A percentile compares a stretch with the other conserved stretches of the same genome.
Evolutionary conservation across 2,329 filamentous ascomycete species (phyloP).

Genomic region (Xylariomycetidae sp.): DNA sequence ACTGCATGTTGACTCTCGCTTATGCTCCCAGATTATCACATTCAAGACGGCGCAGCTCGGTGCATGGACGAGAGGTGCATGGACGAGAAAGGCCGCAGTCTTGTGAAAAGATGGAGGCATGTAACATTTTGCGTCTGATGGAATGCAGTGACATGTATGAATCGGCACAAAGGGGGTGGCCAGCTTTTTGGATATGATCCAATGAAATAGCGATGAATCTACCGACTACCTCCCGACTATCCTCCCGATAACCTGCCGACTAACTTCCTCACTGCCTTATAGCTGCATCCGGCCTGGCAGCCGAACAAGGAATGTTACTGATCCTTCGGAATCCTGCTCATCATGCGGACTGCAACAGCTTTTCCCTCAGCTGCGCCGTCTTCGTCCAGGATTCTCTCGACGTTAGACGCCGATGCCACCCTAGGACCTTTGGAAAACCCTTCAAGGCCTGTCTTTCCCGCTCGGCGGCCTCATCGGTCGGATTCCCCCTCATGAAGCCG

Average conservation of each 20-base stretch:
- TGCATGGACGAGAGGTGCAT: no score
- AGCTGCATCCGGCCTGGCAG: not conserved
- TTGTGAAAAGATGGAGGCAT: no score
- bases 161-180: no score
- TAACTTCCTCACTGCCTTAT: not conserved
- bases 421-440: conserved; percentile 18
- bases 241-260: not conserved
- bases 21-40: no score
- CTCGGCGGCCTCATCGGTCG: conserved; percentile 21
- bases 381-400: not conserved
- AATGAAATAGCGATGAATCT: no score
- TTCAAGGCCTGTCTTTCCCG: no score
- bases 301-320: not conserved
- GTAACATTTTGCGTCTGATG: no score
- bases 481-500: conserved; percentile 11
- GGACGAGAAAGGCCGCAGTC: no score
- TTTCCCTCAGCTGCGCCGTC: not conserved
- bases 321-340: not conserved
- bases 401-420: not conserved
- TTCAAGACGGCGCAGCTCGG: no score
- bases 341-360: not conserved
- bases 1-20: no score
- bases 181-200: no score
- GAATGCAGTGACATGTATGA: no score
- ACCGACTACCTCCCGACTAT: not conserved